Evolutionary conservation across 129 eudicot species (phyloP), one percentile per base, ranked within the genome.

Genomic region (Deinandra increscens): DNA sequence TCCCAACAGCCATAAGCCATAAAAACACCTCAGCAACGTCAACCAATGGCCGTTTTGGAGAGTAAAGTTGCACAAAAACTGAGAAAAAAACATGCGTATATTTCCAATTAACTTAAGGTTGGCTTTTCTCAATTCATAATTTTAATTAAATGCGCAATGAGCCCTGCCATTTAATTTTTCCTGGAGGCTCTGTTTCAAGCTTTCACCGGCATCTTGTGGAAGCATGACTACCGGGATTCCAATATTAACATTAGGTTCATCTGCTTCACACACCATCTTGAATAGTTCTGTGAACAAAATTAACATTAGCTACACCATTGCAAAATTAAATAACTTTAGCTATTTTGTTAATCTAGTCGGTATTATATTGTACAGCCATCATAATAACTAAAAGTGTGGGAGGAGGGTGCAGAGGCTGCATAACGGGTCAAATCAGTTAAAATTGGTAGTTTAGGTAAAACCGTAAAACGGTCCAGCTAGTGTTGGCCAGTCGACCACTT

Each of bases 1-100:
- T 92, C 23, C 96, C 96, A 70, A 92, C 95, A 53, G 98, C 96
- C 98, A 92, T 92, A 42, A 92, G 89, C 98, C 98, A 92, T 76
- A 92, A 64, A 68, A 92, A 92, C 73, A 92, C 98, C 80, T 92
- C 98, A 41, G 98, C 98, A 34, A 92, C 96, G 59, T 92, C 98
- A 42, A 92, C 98, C 37, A 76, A 66, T 9, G 98, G 95, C 19
- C 98, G 91, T 54, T 72, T 77, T 19, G 98, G 98, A 69, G 98
- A 92, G 76, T 88, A 92, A 22, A 92, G 76, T 79, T 92, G 96
- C 84, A 92, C 90, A 69, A 79, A 82, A 79, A 92, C 98, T 92
- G 90, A 65, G 68, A 14, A 66, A 51, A 45, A 18, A 68, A 29
- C 41, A 62, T n/a, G 48, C 10, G 2, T 54, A 55, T 1, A 3